A percentile compares a stretch with the other conserved stretches of the same genome.
phyloP scores from a whole-genome alignment of 257 asterid genomes.

The Solanum etuberosum region DNA sequence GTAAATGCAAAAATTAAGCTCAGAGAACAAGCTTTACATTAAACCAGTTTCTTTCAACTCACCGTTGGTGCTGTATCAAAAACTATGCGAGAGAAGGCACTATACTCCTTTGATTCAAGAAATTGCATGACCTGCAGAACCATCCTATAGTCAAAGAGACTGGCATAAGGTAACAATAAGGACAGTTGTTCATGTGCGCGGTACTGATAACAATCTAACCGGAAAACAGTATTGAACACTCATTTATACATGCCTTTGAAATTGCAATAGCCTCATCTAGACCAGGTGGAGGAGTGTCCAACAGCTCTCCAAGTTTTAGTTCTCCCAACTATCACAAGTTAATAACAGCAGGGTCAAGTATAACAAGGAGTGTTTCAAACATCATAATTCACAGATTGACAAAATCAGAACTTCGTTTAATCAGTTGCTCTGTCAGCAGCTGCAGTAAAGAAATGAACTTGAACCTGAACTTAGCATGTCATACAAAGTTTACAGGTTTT shows the following conservation, averaged over 20 bases:
- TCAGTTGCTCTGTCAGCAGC: background rate
- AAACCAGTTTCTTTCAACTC: constrained; percentile 9
- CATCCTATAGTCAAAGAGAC: background rate
- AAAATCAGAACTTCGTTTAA: background rate
- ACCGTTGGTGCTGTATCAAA: constrained; percentile 81
- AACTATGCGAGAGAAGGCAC: constrained; percentile 45
- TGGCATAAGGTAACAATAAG: background rate
- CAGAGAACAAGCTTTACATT: background rate
- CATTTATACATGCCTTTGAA: constrained; percentile 33
- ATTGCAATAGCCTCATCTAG: constrained; percentile 73
- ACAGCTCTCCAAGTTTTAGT: constrained; percentile 59
- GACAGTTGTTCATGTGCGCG: background rate
- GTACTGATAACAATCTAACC: constrained; percentile 33
- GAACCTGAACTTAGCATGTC: background rate
- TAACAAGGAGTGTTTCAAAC: background rate
- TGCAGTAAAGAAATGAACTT: background rate
- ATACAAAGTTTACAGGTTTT: background rate
- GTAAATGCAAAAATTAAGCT: background rate
- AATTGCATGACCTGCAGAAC: constrained; percentile 52
- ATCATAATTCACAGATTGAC: background rate
- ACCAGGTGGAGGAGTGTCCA: constrained; percentile 70
- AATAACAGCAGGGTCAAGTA: background rate
- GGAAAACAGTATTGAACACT: background rate
- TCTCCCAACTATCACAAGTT: constrained; percentile 39
- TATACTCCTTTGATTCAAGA: constrained; percentile 53